These are phyloP conservation scores for Albizia julibrissin DNA, from an alignment of 306 rosid species.

Conservation along the genomic window DNA sequence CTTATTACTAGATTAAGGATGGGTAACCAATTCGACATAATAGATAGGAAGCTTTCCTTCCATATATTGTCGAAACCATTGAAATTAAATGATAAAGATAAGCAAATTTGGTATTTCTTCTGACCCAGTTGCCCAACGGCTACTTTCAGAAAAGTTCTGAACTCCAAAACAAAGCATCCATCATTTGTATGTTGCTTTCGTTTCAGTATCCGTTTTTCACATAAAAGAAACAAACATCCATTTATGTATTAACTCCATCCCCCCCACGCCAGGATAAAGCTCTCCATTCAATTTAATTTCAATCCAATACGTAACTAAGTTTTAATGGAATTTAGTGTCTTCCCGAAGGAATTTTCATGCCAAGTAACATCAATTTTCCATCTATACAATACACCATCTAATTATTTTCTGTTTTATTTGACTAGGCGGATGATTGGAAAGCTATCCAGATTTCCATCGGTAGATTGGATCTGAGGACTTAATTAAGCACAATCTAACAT, in stretches of 20 bases:
- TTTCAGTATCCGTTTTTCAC: slow-evolving; percentile 15
- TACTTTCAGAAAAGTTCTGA: not conserved
- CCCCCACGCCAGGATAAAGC: not conserved
- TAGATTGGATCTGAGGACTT: not conserved
- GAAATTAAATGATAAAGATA: not conserved
- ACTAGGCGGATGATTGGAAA: not conserved
- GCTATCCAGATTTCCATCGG: not conserved
- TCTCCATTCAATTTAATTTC: not conserved
- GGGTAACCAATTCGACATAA: not conserved
- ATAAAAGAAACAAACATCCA: not conserved
- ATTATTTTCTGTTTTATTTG: not conserved
- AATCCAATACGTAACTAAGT: slow-evolving; percentile 13
- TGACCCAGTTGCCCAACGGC: not conserved
- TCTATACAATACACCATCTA: not conserved
- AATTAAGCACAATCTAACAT: not conserved
- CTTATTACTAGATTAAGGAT: not conserved
- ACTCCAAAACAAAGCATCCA: not conserved
- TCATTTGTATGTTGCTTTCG: not conserved
- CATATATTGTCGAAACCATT: slow-evolving; percentile 11
- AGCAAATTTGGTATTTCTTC: slow-evolving; percentile 3
- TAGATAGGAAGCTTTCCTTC: not conserved
- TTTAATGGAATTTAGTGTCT: slow-evolving; percentile 12
- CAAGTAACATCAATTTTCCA: not conserved
- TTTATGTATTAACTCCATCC: not conserved
- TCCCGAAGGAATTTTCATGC: not conserved